Base-by-base conservation (phyloP, 768 basidiomycete species). In the Coprinopsis strossmayeri region DNA sequence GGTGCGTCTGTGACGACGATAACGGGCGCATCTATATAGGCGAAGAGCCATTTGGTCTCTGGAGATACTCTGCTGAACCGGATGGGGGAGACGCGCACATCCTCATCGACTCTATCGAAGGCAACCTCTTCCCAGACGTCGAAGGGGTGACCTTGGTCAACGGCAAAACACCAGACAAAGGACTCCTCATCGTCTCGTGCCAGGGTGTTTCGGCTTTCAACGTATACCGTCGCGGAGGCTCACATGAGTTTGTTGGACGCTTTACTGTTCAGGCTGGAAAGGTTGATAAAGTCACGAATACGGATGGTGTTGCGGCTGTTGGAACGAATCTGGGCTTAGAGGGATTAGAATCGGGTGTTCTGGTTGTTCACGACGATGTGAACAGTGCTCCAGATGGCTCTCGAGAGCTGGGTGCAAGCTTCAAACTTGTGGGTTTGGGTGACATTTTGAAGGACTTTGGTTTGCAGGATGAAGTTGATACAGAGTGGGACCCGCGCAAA, bases 81-180 rank as follows among this genome's bases (percentile, higher is more conserved):
- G 43, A 45, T 18, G 28, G 27, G 10, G 43, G 43, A 13, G 20
- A 28, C 10, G 43, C 7, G 5, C 43, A 20, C 20, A 18, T 45
- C 43, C 43, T 45, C 4, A 18, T 45, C 43, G 43, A 45, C 43
- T 45, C 43, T 5, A 45, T 45, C 28, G n/a, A 45, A 20, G 43
- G 43, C 15, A 27, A 32, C 28, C 27, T 45, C 28, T 27, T 28
- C 27, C 43, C 43, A 15, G 43, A 45, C 28, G 43, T 45, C 5
- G 43, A 45, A 23, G 43, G 43, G n/a, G 43, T 45, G 27, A 28
- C 43, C 4, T 27, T 45, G 11, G 28, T 45, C 25, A 4, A 32
- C n/a, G 43, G 43, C 25, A 9, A 9, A 20, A 45, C 43, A 5
- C 5, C 5, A 9, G 28, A 45, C 27, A 28, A 27, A 27, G 43